Conservation (phyloP, 2,329 filamentous ascomycete species). For the Drechslera avenae region DNA sequence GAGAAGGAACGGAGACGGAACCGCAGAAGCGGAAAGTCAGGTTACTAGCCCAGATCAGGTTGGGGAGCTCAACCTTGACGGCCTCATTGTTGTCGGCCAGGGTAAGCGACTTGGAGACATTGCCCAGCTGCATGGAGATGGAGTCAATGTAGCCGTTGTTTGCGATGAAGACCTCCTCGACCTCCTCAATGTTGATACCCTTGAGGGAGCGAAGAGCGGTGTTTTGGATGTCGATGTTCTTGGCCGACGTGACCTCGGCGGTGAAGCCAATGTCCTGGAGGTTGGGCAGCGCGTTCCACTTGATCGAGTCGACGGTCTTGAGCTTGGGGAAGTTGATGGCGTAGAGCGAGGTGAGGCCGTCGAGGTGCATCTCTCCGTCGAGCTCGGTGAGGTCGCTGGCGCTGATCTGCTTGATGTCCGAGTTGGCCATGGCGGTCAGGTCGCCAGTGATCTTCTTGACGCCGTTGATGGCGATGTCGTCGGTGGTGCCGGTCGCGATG, state of each 20-base stretch:
- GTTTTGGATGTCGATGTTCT: conserved; percentile 77
- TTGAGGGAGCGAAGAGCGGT: conserved; percentile 79
- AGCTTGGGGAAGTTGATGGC: conserved; percentile 71
- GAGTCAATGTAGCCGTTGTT: conserved; percentile 83
- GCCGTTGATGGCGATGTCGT: conserved; percentile 66
- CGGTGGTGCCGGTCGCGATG: conserved; percentile 62
- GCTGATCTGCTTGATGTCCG: conserved; percentile 67
- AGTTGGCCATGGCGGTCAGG: conserved; percentile 58
- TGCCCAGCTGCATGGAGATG: conserved; percentile 78
- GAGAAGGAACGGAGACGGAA: conserved; percentile 72
- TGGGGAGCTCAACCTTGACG: conserved; percentile 74
- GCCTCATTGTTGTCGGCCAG: conserved; percentile 80
- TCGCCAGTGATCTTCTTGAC: conserved; percentile 64
- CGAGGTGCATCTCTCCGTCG: conserved; percentile 70
- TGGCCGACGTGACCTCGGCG: conserved; percentile 69
- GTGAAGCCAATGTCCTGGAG: conserved; percentile 65
- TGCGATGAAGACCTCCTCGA: conserved; percentile 73
- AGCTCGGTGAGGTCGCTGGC: conserved; percentile 68
- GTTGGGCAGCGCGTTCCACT: conserved; percentile 72
- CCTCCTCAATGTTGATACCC: conserved; percentile 79
- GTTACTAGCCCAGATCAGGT: conserved; percentile 78
- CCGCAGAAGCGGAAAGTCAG: conserved; percentile 83
- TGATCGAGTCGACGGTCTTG: conserved; percentile 67
- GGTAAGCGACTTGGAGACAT: conserved; percentile 71
- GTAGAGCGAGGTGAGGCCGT: conserved; percentile 70